A percentile compares a stretch with the other conserved stretches of the same genome.
These are phyloP conservation scores for Phylloporus sp. DNA, from an alignment of 768 basidiomycete genomes.

Conservation along the genomic window DNA sequence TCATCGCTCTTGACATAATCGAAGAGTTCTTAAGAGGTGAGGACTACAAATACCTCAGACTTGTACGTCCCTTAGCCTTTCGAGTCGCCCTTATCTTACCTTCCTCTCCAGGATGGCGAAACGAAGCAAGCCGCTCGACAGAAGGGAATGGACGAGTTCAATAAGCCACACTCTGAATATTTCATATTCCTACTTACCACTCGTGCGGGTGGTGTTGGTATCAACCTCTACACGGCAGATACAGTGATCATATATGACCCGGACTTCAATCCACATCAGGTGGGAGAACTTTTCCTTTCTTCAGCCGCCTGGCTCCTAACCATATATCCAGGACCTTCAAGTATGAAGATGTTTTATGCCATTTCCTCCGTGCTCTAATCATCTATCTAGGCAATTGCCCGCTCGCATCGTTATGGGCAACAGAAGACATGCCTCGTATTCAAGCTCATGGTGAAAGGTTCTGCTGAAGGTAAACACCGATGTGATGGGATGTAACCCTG, in stretches of 20 bases:
- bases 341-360: slow-evolving; percentile 40
- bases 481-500: neutral
- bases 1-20: slow-evolving; percentile 78
- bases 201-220: slow-evolving; percentile 90
- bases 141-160: slow-evolving; percentile 93
- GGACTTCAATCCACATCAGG: slow-evolving; percentile 98
- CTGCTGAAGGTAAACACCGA: slow-evolving; percentile 69
- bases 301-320: slow-evolving; percentile 9
- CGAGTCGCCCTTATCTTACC: slow-evolving; percentile 5
- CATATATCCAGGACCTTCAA: slow-evolving; percentile 67
- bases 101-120: slow-evolving; percentile 68
- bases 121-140: slow-evolving; percentile 85
- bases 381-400: slow-evolving; percentile 75
- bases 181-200: slow-evolving; percentile 92
- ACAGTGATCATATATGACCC: slow-evolving; percentile 93
- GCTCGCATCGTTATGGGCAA: slow-evolving; percentile 93
- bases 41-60: slow-evolving; percentile 70
- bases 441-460: slow-evolving; percentile 93
- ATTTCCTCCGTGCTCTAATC: slow-evolving; percentile 5
- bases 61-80: slow-evolving; percentile 44
- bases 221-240: slow-evolving; percentile 90
- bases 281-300: slow-evolving; percentile 28
- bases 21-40: slow-evolving; percentile 89
- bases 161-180: slow-evolving; percentile 78
- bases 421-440: slow-evolving; percentile 92